Conservation (phyloP, 305 asterid species). For the Nicotiana rustica region DNA sequence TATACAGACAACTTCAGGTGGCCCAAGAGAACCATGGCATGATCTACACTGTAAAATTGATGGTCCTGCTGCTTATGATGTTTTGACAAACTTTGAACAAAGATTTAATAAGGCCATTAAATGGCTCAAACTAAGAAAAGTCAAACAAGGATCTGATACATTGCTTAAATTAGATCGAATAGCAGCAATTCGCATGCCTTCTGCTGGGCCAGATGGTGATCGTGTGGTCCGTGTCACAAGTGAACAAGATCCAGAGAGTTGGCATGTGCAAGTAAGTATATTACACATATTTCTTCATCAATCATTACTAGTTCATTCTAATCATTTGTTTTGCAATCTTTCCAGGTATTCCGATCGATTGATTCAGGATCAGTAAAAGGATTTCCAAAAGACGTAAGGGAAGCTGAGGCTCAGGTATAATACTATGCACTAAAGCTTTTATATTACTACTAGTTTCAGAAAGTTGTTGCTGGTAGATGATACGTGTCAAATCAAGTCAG, state of each 20-base stretch:
- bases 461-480: slow-evolving; percentile 6
- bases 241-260: slow-evolving; percentile 42
- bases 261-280: slow-evolving; percentile 41
- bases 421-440: not conserved
- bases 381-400: slow-evolving; percentile 41
- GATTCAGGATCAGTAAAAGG: slow-evolving; percentile 46
- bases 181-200: slow-evolving; percentile 37
- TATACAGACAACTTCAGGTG: slow-evolving; percentile 34
- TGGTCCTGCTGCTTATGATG: slow-evolving; percentile 46
- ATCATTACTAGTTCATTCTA: not conserved
- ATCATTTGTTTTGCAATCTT: slow-evolving; percentile 16
- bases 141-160: slow-evolving; percentile 34
- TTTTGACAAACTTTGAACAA: slow-evolving; percentile 42
- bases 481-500: slow-evolving; percentile 7
- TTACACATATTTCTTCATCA: slow-evolving; percentile 10
- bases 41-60: slow-evolving; percentile 43
- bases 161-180: slow-evolving; percentile 38
- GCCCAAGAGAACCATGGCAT: slow-evolving; percentile 47
- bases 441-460: slow-evolving; percentile 15
- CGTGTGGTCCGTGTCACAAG: slow-evolving; percentile 30
- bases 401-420: slow-evolving; percentile 43
- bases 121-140: slow-evolving; percentile 57
- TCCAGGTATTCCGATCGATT: slow-evolving; percentile 41
- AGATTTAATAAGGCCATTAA: slow-evolving; percentile 51
- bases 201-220: slow-evolving; percentile 38